A percentile compares a stretch with the other conserved stretches of the same genome.
These are phyloP conservation scores for Theobroma cacao DNA, from an alignment of 345 rosid species.

Conservation along the genomic window DNA sequence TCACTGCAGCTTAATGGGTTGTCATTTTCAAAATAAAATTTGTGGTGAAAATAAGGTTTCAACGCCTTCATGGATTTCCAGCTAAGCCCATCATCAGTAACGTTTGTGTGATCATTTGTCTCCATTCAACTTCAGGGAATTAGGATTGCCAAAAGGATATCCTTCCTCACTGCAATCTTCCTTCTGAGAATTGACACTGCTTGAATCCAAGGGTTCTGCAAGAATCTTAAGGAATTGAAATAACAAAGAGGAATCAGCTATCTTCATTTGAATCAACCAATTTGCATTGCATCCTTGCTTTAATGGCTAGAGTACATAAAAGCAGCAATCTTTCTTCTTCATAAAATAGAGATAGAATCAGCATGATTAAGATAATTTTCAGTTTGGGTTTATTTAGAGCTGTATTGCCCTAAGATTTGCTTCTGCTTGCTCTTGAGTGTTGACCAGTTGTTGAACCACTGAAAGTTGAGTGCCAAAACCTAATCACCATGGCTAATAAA, in stretches of 20 bases:
- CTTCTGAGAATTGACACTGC: not conserved
- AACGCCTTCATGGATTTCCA: not conserved
- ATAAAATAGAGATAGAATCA: too few relatives aligned
- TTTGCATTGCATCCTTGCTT: too few relatives aligned
- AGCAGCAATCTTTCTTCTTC: too few relatives aligned
- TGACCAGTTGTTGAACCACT: not conserved
- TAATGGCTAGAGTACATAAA: too few relatives aligned
- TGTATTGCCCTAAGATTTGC: too few relatives aligned
- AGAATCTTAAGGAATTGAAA: not conserved
- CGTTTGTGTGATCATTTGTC: not conserved
- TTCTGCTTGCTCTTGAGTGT: not conserved
- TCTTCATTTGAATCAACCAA: not conserved
- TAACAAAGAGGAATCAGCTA: not conserved
- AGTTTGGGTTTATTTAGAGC: too few relatives aligned
- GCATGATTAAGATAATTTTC: not conserved
- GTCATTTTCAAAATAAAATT: not conserved
- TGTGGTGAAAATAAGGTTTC: not conserved
- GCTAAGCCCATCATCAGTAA: not conserved
- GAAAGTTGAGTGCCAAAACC: not conserved
- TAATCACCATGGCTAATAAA: not conserved
- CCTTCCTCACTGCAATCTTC: not conserved
- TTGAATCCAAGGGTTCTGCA: not conserved
- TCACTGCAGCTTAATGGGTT: not conserved
- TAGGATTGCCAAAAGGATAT: not conserved
- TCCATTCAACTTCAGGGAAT: not conserved